These are phyloP conservation scores for Pleurotus eryngii DNA, from an alignment of 768 basidiomycete species.

Conservation along the genomic window DNA sequence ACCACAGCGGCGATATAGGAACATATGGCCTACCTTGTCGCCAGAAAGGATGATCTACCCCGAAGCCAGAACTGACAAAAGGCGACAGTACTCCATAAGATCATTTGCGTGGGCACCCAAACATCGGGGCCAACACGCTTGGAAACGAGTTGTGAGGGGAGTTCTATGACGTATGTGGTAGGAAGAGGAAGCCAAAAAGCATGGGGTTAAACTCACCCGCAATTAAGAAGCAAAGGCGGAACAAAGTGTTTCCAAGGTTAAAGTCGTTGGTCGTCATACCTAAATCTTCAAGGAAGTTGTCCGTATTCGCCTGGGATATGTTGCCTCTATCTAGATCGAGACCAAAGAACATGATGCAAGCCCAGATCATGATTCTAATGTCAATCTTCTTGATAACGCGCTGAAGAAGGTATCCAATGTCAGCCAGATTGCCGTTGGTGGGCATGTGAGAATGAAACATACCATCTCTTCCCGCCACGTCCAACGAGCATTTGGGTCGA, in stretches of 20 bases:
- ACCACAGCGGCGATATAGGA: no score
- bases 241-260: slow-evolving; percentile 61
- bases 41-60: slow-evolving; percentile 51
- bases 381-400: slow-evolving; percentile 58
- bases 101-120: slow-evolving; percentile 63
- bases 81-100: slow-evolving; percentile 54
- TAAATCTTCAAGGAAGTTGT: slow-evolving; percentile 65
- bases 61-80: slow-evolving; percentile 58
- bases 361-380: slow-evolving; percentile 56
- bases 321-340: slow-evolving; percentile 60
- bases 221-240: slow-evolving; percentile 43
- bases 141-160: slow-evolving; percentile 66
- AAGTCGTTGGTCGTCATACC: slow-evolving; percentile 60
- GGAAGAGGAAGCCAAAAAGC: no score
- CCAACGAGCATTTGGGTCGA: slow-evolving; percentile 66
- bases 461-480: slow-evolving; percentile 68
- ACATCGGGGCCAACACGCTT: slow-evolving; percentile 67
- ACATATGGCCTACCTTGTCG: slow-evolving; percentile 34
- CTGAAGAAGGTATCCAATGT: slow-evolving; percentile 22
- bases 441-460: slow-evolving; percentile 9
- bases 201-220: slow-evolving; percentile 27
- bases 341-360: slow-evolving; percentile 60
- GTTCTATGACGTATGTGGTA: slow-evolving; percentile 28
- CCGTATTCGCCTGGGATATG: slow-evolving; percentile 63
- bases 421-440: neutral